Evolutionary conservation across 768 basidiomycete genomes (phyloP).

Genomic region (Termitomyces sp.): DNA sequence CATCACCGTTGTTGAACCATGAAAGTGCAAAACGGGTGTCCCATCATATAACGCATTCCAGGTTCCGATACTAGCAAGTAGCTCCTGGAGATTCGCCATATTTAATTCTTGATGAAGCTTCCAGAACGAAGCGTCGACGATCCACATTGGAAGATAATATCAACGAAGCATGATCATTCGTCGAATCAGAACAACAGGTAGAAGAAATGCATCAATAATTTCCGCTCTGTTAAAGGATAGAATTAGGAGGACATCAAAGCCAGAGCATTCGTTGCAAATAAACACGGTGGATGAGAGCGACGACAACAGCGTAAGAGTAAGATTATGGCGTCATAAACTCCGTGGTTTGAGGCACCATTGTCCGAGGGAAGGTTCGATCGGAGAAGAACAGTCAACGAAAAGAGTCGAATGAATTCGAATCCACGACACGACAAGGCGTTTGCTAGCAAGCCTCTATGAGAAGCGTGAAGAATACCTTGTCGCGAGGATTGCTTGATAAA

Average conservation of each 20-base stretch:
- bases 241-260: not conserved
- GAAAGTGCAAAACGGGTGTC: too few relatives aligned
- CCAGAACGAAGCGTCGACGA: not conserved
- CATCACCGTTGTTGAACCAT: not conserved
- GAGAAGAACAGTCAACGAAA: not conserved
- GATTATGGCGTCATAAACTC: not conserved
- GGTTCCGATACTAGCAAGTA: not conserved
- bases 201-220: not conserved
- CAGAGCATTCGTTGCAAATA: not conserved
- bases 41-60: not conserved
- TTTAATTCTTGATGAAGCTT: not conserved
- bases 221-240: not conserved
- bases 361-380: not conserved
- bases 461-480: not conserved
- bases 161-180: not conserved
- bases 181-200: not conserved
- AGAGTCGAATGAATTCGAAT: not conserved
- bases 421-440: not conserved
- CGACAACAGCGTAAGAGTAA: not conserved
- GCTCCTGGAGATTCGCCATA: too few relatives aligned
- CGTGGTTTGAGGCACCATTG: not conserved
- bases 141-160: not conserved
- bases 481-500: conserved; percentile 8
- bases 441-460: not conserved
- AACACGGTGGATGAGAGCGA: not conserved